These are phyloP conservation scores for Salix koriyanagi DNA, from an alignment of 345 rosid species.

Conservation along the genomic window DNA sequence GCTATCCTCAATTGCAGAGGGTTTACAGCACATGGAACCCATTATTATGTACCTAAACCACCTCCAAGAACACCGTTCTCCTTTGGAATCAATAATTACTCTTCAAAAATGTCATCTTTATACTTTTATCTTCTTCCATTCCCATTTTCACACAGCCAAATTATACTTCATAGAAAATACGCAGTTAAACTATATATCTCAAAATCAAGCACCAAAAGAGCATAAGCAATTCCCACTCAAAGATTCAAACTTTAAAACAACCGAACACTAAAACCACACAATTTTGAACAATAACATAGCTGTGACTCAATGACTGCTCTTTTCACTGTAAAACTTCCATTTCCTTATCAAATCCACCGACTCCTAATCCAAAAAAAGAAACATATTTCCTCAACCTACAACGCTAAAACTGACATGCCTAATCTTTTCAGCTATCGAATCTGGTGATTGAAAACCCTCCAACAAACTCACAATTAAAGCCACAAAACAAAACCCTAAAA, in stretches of 20 bases:
- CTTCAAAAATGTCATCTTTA: slow-evolving; percentile 21
- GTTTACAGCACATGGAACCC: slow-evolving; percentile 89
- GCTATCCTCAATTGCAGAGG: slow-evolving; percentile 79
- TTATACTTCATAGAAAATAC: slow-evolving; percentile 6
- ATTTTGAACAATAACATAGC: neutral
- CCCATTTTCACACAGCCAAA: slow-evolving; percentile 18
- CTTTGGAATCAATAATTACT: slow-evolving; percentile 33
- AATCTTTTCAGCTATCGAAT: neutral
- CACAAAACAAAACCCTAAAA: slow-evolving; percentile 8
- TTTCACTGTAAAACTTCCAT: neutral
- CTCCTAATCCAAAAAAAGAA: neutral
- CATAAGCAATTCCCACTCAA: neutral
- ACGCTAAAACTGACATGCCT: neutral
- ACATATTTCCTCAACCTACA: neutral
- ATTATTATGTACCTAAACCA: slow-evolving; percentile 44
- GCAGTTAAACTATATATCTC: slow-evolving; percentile 14
- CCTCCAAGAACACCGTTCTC: slow-evolving; percentile 24
- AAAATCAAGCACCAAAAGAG: slow-evolving; percentile 14
- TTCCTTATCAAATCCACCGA: slow-evolving; percentile 3
- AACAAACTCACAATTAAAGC: neutral
- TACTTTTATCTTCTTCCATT: slow-evolving; percentile 16
- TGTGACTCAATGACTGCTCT: slow-evolving; percentile 3
- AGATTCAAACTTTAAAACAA: slow-evolving; percentile 6
- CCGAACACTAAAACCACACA: slow-evolving; percentile 7
- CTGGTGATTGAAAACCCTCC: slow-evolving; percentile 3